Percentiles rank a stretch among this genome's conserved stretches.
Conservation (phyloP, 768 basidiomycete genomes). For the Favolaschia claudopus region DNA sequence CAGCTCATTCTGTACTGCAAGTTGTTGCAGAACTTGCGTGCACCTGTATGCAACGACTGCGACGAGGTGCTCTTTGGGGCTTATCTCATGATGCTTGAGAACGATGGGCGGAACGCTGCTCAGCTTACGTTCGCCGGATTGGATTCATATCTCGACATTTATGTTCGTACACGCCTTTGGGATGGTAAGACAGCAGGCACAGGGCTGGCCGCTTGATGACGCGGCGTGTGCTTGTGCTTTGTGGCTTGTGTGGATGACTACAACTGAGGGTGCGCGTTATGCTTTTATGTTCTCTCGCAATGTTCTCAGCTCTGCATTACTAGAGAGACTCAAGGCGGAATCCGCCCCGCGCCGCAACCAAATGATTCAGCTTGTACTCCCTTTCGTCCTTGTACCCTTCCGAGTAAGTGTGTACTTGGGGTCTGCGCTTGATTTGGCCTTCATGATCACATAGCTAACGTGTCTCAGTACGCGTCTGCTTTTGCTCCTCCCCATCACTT, state of each 20-base stretch:
- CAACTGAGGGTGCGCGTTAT: slow-evolving; percentile 51
- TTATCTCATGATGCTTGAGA: slow-evolving; percentile 67
- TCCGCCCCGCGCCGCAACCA: slow-evolving; percentile 33
- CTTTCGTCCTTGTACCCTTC: slow-evolving; percentile 57
- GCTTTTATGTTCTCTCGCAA: not conserved
- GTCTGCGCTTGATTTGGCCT: slow-evolving; percentile 12
- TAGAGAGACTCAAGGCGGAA: slow-evolving; percentile 41
- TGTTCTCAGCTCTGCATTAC: not conserved
- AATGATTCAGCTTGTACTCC: slow-evolving; percentile 45
- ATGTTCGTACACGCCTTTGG: slow-evolving; percentile 56
- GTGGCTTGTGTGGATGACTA: slow-evolving; percentile 72
- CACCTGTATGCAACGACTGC: slow-evolving; percentile 42
- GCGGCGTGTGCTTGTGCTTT: slow-evolving; percentile 58
- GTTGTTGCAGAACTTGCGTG: slow-evolving; percentile 49
- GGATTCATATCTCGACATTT: slow-evolving; percentile 51
- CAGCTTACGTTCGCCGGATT: slow-evolving; percentile 64
- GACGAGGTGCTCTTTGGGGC: slow-evolving; percentile 51
- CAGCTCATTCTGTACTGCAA: slow-evolving; percentile 46
- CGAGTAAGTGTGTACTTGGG: slow-evolving; percentile 55
- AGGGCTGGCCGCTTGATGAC: slow-evolving; percentile 68
- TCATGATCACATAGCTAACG: not conserved
- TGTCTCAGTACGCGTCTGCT: slow-evolving; percentile 58
- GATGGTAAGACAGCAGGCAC: slow-evolving; percentile 37
- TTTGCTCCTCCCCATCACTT: slow-evolving; percentile 71
- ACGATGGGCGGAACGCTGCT: slow-evolving; percentile 69